Base-by-base conservation (phyloP, 208 protist genomes). In the Spongospora subterranea region DNA sequence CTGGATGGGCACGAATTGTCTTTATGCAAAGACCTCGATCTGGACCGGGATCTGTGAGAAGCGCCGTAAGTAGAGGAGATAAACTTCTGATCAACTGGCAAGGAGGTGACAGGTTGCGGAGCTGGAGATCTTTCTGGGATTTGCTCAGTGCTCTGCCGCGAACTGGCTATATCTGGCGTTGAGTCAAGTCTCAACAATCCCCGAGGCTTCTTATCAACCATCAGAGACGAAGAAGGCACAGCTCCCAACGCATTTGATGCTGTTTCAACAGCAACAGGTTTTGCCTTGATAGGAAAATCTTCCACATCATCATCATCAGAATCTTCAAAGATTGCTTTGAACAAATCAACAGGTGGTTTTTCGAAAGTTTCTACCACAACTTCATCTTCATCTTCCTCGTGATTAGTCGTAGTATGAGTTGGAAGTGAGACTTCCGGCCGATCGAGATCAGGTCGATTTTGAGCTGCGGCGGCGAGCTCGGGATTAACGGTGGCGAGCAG, bases 261-360 rank as follows among this genome's bases (percentile, higher is more conserved):
- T 17, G 54, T 29, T 32, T 29, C 54, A 65, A 17, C 54, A 65
- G 20, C 54, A 65, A 17, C 54, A 32, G 20, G 54, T 65, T 29
- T 29, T 65, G 54, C 54, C 29, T 29, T 29, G n/a, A n/a, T n/a
- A n/a, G n/a, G n/a, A n/a, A 32, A 29, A 65, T 82, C n/a, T 13
- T 82, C 71, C 13, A 40, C 71, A 43, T 6, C 71, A n/a, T 82
- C 71, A 35, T 82, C 71, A 45, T 82, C 71, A 43, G 17, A 40
- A 20, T 82, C 71, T 20, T 6, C n/a, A 43, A 82, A 82, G 6
- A 82, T 82, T 6, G 71, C 71, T 43, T 82, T 82, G 71, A 82
- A 82, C 71, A 82, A 43, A 82, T 82, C 71, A 43, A 82, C 71
- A 82, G 71, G 71, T 20, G 71, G 71, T 6, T n/a, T 6, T 39